Conservation (phyloP, 495 filamentous ascomycete genomes). For the Xylaria bambusicola region DNA sequence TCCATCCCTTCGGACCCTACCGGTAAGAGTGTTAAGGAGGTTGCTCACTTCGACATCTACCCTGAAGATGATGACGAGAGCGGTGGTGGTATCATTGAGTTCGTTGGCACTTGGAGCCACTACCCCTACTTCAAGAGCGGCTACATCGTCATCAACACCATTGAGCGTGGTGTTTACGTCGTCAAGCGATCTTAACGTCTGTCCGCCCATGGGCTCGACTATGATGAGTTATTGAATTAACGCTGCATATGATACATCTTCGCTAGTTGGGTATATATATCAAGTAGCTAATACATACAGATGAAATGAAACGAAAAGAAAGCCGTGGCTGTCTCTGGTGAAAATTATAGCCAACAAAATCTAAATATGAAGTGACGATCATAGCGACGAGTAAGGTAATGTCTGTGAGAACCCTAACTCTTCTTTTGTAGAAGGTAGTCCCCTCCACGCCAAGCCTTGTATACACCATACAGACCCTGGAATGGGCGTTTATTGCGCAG, state of each 20-base stretch:
- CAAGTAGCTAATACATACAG: conserved; percentile 10
- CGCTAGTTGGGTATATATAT: conserved; percentile 15
- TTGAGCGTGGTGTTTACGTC: conserved; percentile 60
- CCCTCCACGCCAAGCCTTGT: conserved; percentile 35
- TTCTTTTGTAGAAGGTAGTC: conserved; percentile 32
- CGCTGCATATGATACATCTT: neutral
- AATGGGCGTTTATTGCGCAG: conserved; percentile 28
- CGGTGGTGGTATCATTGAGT: conserved; percentile 52
- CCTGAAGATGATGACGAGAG: conserved; percentile 57
- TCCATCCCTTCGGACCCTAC: conserved; percentile 56
- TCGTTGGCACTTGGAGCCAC: conserved; percentile 59
- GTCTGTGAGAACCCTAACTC: no score
- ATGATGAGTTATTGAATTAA: neutral
- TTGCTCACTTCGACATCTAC: conserved; percentile 61
- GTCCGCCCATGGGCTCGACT: neutral
- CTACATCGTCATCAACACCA: conserved; percentile 60
- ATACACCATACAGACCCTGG: conserved; percentile 33
- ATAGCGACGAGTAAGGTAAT: no score
- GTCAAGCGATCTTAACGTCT: conserved; percentile 38
- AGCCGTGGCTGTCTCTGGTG: neutral
- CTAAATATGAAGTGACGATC: no score
- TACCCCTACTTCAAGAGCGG: conserved; percentile 61
- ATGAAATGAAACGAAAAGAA: neutral
- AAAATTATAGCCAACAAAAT: no score
- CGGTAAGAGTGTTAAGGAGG: conserved; percentile 51